phyloP scores from a whole-genome alignment of 2,329 filamentous ascomycete species.

The Incumbomyces delicatus region DNA sequence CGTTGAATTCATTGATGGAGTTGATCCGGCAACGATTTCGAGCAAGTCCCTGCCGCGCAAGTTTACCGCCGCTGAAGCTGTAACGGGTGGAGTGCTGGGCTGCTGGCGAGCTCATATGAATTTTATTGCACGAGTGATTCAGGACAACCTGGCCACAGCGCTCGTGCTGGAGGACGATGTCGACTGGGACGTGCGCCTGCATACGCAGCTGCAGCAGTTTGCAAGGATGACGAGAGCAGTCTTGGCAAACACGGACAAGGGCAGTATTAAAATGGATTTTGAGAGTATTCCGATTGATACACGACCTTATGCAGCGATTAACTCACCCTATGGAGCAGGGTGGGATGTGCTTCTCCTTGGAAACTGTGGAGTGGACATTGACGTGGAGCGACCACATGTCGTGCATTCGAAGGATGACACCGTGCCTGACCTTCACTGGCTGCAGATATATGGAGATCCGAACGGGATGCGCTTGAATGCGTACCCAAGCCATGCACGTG shows the following conservation, averaged over 20 bases:
- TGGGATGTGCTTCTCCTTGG: constrained; percentile 47
- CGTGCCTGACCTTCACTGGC: not conserved
- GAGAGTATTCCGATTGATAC: not conserved
- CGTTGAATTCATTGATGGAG: constrained; percentile 15
- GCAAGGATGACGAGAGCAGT: constrained; percentile 25
- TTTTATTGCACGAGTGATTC: constrained; percentile 22
- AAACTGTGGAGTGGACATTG: constrained; percentile 30
- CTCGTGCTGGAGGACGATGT: constrained; percentile 37
- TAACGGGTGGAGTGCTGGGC: constrained; percentile 10
- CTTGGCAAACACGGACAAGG: constrained; percentile 15
- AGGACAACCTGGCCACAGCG: constrained; percentile 27
- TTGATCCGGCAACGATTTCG: constrained; percentile 14
- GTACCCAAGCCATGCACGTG: constrained; percentile 3
- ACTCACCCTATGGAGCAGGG: constrained; percentile 36
- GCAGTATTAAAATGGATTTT: not conserved
- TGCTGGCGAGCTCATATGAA: constrained; percentile 36
- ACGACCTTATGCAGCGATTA: not conserved
- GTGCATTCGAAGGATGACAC: constrained; percentile 8
- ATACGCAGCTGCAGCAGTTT: constrained; percentile 21
- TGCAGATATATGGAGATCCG: constrained; percentile 1
- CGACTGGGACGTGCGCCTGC: constrained; percentile 34
- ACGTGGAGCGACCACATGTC: constrained; percentile 9
- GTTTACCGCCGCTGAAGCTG: constrained; percentile 3
- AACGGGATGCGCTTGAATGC: constrained; percentile 8
- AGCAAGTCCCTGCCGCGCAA: constrained; percentile 15